Evolutionary conservation across 352 stramenopile genomes (phyloP).

Genomic region (Phytophthora lateralis): DNA sequence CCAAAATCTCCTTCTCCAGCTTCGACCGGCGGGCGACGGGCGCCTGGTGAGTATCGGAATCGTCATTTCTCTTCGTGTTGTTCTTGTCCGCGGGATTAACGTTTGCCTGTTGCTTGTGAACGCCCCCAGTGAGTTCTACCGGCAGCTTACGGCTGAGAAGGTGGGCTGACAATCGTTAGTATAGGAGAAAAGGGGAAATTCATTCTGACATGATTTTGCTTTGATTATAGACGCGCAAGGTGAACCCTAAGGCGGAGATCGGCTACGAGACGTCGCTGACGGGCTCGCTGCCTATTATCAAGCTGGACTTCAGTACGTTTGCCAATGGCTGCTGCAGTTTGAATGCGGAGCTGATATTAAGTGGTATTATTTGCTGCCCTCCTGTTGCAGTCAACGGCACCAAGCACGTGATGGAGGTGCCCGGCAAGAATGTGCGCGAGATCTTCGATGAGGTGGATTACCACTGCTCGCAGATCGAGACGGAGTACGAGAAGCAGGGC

Average conservation of each 20-base stretch:
- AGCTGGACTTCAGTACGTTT: slow-evolving; percentile 81
- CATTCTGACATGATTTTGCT: slow-evolving; percentile 1
- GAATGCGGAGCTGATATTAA: slow-evolving; percentile 1
- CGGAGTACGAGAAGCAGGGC: slow-evolving; percentile 82
- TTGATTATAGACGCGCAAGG: slow-evolving; percentile 53
- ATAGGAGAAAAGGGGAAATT: neutral
- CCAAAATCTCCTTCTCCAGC: slow-evolving; percentile 85
- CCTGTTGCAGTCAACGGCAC: slow-evolving; percentile 70
- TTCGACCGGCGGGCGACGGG: slow-evolving; percentile 77
- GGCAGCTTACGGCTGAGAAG: slow-evolving; percentile 82
- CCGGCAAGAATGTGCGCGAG: slow-evolving; percentile 76
- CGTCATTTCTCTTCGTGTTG: neutral
- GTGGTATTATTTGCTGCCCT: neutral
- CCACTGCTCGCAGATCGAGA: slow-evolving; percentile 87
- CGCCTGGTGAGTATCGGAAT: slow-evolving; percentile 58
- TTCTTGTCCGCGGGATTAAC: slow-evolving; percentile 2
- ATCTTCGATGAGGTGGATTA: slow-evolving; percentile 88
- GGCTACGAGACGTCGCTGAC: slow-evolving; percentile 58
- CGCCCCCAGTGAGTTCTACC: slow-evolving; percentile 78
- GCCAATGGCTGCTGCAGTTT: neutral
- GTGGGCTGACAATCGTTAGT: slow-evolving; percentile 25
- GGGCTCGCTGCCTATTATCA: slow-evolving; percentile 64
- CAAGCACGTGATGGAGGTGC: slow-evolving; percentile 73
- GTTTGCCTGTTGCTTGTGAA: neutral
- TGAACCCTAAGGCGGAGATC: slow-evolving; percentile 86